Conservation (phyloP, 176 grass and related monocot genomes). For the Pharus latifolius region DNA sequence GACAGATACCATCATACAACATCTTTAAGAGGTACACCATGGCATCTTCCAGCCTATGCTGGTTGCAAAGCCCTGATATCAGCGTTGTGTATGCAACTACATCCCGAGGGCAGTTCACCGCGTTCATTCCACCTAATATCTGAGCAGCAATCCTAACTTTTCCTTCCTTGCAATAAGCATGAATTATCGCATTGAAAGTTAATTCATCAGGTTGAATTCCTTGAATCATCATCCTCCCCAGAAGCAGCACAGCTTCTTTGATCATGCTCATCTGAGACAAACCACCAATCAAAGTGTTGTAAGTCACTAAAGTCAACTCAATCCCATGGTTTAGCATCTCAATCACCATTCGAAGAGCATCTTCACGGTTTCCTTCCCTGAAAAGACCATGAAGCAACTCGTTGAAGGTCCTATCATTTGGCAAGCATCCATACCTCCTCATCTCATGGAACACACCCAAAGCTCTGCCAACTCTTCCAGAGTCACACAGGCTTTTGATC, state of each 20-base stretch:
- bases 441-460: constrained; percentile 50
- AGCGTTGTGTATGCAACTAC: constrained; percentile 57
- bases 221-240: constrained; percentile 57
- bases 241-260: constrained; percentile 45
- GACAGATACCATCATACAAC: constrained; percentile 65
- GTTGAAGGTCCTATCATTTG: constrained; percentile 61
- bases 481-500: constrained; percentile 61
- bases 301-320: constrained; percentile 50
- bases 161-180: constrained; percentile 69
- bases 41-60: constrained; percentile 55
- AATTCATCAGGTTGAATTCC: constrained; percentile 55
- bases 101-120: constrained; percentile 35
- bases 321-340: constrained; percentile 43
- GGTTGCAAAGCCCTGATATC: constrained; percentile 61
- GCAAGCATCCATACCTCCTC: constrained; percentile 38
- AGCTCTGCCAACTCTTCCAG: constrained; percentile 41
- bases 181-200: constrained; percentile 59
- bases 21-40: constrained; percentile 73
- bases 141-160: constrained; percentile 40
- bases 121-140: constrained; percentile 44
- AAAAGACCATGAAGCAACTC: constrained; percentile 65
- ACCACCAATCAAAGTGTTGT: constrained; percentile 66
- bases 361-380: constrained; percentile 38
- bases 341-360: constrained; percentile 36
- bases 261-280: constrained; percentile 36